phyloP scores from a whole-genome alignment of 805 yeast species.

The Komagataella pastoris region DNA sequence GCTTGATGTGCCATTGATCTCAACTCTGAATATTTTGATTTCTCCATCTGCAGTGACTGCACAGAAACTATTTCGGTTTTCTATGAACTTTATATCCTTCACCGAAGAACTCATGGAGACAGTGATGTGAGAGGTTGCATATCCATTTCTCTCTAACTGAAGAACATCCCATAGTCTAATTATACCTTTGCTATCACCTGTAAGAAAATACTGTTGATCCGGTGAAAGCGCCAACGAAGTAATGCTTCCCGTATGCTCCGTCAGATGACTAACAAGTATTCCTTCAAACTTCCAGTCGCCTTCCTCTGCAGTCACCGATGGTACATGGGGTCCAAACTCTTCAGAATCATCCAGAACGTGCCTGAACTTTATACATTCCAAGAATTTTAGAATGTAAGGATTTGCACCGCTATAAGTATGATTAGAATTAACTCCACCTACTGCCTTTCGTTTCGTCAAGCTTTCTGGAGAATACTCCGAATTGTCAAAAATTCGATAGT shows the following conservation, averaged over 20 bases:
- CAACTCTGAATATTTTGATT: constrained; percentile 27
- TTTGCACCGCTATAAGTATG: constrained; percentile 61
- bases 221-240: constrained; percentile 45
- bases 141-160: constrained; percentile 49
- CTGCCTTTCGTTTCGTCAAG: not conserved
- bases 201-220: constrained; percentile 51
- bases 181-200: constrained; percentile 67
- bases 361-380: constrained; percentile 37
- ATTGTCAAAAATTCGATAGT: not conserved
- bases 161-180: constrained; percentile 69
- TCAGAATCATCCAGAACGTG: constrained; percentile 46
- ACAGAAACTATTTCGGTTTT: constrained; percentile 42
- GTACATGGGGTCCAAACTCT: constrained; percentile 45
- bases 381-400: constrained; percentile 44
- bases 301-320: not conserved
- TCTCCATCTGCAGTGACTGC: constrained; percentile 37
- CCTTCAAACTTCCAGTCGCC: constrained; percentile 17
- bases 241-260: constrained; percentile 49
- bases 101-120: constrained; percentile 36
- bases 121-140: constrained; percentile 32
- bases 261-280: constrained; percentile 43
- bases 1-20: constrained; percentile 9
- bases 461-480: not conserved
- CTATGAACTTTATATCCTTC: constrained; percentile 34
- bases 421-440: constrained; percentile 6